These are phyloP conservation scores for Fusarium mundagurra DNA, from an alignment of 2,329 filamentous ascomycete species.

Conservation along the genomic window DNA sequence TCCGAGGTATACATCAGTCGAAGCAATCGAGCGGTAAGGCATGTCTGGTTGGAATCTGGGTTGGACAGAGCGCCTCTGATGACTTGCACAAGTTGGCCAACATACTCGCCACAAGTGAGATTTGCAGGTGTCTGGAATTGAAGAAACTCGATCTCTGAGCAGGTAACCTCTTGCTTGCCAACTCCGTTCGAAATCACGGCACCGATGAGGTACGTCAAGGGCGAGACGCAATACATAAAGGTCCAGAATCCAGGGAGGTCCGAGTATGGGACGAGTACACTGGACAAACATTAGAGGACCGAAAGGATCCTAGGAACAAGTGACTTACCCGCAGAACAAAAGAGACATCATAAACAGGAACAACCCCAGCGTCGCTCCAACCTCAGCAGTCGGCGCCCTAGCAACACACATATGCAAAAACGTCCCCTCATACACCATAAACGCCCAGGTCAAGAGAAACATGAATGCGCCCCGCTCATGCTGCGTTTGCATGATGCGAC, in stretches of 20 bases:
- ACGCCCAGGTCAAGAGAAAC: conserved; percentile 69
- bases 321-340: conserved; percentile 33
- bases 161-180: conserved; percentile 48
- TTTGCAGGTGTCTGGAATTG: conserved; percentile 68
- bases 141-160: conserved; percentile 64
- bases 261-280: conserved; percentile 68
- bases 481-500: conserved; percentile 66
- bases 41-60: conserved; percentile 41
- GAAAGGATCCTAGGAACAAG: fast-evolving
- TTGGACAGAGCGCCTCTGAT: conserved; percentile 60
- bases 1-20: conserved; percentile 48
- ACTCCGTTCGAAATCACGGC: conserved; percentile 58
- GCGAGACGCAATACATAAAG: conserved; percentile 74
- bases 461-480: conserved; percentile 63
- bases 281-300: neutral
- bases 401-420: conserved; percentile 73
- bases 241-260: conserved; percentile 74
- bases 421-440: conserved; percentile 72
- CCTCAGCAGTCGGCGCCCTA: conserved; percentile 62
- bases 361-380: conserved; percentile 49
- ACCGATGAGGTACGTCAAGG: conserved; percentile 73
- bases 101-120: conserved; percentile 61
- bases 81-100: conserved; percentile 52
- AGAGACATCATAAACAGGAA: conserved; percentile 46
- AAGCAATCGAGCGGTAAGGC: conserved; percentile 55